A percentile compares a stretch with the other conserved stretches of the same genome.
phyloP scores from a whole-genome alignment of 1,284 basidiomycete genomes.

The Tilletiopsis washingtonensis region DNA sequence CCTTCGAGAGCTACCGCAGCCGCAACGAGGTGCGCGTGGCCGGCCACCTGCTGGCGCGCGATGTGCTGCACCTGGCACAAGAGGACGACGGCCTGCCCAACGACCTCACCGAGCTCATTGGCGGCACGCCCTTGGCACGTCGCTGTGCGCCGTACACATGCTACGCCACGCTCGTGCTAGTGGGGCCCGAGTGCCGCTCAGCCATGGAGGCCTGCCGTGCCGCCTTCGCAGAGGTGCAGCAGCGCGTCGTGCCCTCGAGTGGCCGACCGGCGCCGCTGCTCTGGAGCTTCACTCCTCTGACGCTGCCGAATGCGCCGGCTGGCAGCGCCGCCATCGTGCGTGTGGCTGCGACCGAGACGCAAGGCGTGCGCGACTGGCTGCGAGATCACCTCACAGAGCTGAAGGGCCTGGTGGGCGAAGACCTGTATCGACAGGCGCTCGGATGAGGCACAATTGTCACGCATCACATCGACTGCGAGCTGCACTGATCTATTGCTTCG shows the following conservation, averaged over 20 bases:
- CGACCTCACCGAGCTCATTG: neutral
- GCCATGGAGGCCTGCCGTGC: conserved; percentile 53
- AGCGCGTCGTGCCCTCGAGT: conserved; percentile 53
- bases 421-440: conserved; percentile 31
- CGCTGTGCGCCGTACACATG: conserved; percentile 68
- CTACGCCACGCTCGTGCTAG: conserved; percentile 71
- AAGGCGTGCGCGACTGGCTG: conserved; percentile 65
- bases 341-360: conserved; percentile 64
- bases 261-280: conserved; percentile 56
- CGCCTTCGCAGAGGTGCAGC: conserved; percentile 56
- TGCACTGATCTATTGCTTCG: too few species aligned
- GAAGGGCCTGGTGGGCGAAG: conserved; percentile 46
- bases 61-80: conserved; percentile 59
- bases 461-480: too few species aligned
- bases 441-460: too few species aligned
- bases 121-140: conserved; percentile 53
- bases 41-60: conserved; percentile 61
- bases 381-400: conserved; percentile 53
- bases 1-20: conserved; percentile 73
- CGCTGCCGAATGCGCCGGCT: too few species aligned
- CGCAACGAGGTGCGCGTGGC: conserved; percentile 72
- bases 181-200: conserved; percentile 56
- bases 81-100: conserved; percentile 6
- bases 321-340: conserved; percentile 56
- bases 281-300: conserved; percentile 65